These are phyloP conservation scores for Claviceps sorghi DNA, from an alignment of 2,329 filamentous ascomycete genomes.

Conservation along the genomic window DNA sequence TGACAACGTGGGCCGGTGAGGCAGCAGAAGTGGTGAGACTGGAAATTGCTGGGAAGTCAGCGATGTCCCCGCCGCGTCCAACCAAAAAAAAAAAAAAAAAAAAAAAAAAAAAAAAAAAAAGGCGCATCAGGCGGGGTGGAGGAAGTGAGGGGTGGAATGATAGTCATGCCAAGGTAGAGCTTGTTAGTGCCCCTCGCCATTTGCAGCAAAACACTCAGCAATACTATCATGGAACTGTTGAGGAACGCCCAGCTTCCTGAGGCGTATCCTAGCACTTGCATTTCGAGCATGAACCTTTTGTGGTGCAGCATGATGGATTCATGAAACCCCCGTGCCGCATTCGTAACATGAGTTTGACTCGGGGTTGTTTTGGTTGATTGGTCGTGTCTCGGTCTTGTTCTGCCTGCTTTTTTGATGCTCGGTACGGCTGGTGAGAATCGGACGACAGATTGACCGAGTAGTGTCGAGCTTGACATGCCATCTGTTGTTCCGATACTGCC, in stretches of 20 bases:
- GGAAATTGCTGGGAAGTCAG: not conserved
- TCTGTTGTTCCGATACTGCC: not conserved
- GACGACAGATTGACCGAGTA: not conserved
- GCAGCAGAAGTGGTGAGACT: not conserved
- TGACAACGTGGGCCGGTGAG: not conserved
- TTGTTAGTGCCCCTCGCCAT: not conserved
- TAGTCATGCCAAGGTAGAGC: not conserved
- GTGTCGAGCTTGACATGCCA: not conserved
- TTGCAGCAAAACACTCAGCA: not conserved
- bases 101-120: slow-evolving; percentile 12
- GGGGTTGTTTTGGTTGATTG: not conserved
- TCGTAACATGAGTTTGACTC: not conserved
- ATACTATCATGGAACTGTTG: not conserved
- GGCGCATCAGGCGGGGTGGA: slow-evolving; percentile 10
- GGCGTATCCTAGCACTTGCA: not conserved
- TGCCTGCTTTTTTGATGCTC: not conserved
- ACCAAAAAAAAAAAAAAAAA: not conserved
- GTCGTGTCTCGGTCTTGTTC: not conserved
- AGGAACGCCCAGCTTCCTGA: not conserved
- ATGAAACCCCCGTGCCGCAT: not conserved
- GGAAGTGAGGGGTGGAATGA: not conserved
- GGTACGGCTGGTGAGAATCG: not conserved
- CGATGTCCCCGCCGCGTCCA: slow-evolving; percentile 10
- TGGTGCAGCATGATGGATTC: not conserved
- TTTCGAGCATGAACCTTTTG: not conserved